These are phyloP conservation scores for Colletotrichum lentis DNA, from an alignment of 2,329 filamentous ascomycete species.

Conservation along the genomic window DNA sequence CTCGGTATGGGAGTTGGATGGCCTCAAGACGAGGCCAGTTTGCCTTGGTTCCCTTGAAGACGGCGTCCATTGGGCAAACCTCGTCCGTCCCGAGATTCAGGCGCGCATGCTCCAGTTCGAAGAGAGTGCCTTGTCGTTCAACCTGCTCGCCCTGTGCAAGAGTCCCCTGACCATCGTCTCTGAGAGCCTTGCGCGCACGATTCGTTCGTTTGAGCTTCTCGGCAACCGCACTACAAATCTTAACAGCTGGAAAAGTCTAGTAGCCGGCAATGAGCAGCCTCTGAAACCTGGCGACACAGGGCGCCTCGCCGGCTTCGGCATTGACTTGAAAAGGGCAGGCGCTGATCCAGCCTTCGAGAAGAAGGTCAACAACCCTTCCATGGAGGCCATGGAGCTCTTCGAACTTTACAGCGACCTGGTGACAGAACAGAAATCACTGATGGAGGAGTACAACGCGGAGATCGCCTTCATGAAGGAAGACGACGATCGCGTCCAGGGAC, in stretches of 20 bases:
- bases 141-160: constrained; percentile 76
- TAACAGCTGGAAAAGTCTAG: constrained; percentile 11
- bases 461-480: constrained; percentile 56
- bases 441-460: constrained; percentile 60
- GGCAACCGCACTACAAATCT: constrained; percentile 49
- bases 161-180: constrained; percentile 65
- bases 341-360: constrained; percentile 30
- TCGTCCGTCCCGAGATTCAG: constrained; percentile 71
- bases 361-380: constrained; percentile 19
- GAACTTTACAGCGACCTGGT: constrained; percentile 51
- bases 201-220: constrained; percentile 52
- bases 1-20: constrained; percentile 88
- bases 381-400: constrained; percentile 43
- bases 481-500: constrained; percentile 60
- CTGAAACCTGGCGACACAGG: constrained; percentile 41
- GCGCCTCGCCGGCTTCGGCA: constrained; percentile 46
- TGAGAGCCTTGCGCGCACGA: constrained; percentile 55
- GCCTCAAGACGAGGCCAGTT: constrained; percentile 76
- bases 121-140: constrained; percentile 75
- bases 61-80: constrained; percentile 68
- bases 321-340: constrained; percentile 43
- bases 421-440: constrained; percentile 52
- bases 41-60: constrained; percentile 60
- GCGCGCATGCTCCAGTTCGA: constrained; percentile 73
- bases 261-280: constrained; percentile 28